Evolutionary conservation across 2,329 filamentous ascomycete species (phyloP), one percentile per base, ranked within the genome.

Genomic region (Aspergillus caelatus): DNA sequence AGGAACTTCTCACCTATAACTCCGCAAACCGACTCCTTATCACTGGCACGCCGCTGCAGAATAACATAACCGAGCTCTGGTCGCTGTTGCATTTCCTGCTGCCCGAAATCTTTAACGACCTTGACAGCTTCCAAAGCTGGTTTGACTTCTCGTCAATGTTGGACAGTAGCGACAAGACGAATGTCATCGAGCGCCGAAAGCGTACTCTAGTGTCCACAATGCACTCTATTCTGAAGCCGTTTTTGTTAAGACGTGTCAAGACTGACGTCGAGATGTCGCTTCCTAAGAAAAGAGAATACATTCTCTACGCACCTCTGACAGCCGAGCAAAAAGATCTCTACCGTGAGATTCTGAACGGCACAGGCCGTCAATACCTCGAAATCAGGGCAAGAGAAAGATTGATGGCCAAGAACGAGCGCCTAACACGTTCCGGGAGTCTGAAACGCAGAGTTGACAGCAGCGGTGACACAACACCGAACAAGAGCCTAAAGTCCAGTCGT

Each of bases 281-380:
- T n/a, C 95, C 95, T 0, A 96, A 94, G 79, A 99, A 99, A 81
- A 88, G 95, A 32, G 95, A 99, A 76, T 99, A 99, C 69, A 91
- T 99, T 3, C 81, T 99, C 0, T 98, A 95, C 71, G 95, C 95
- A 0, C 95, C 95, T 0, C 88, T 99, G 79, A 97, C 93, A 0
- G 86, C 89, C 28, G 93, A 95, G 69, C 95, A 99, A 74, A 92
- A 93, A 2, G 94, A 97, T 62, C 79, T 99, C 0, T 99, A 99
- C 74, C 86, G 94, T 32, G 86, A 91, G 19, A 97, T 94, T 63
- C 80, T 98, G 0, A 93, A 97, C 70, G 88, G 91, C 58, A 96
- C 94, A 2, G 79, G 80, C 21, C 77, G 82, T 41, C 73, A 79
- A 30, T 83, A 83, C 57, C 77, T 84, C 46, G 81, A 84, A 68